phyloP scores from a whole-genome alignment of 83 land plant genomes.

The Thuja plicata region DNA sequence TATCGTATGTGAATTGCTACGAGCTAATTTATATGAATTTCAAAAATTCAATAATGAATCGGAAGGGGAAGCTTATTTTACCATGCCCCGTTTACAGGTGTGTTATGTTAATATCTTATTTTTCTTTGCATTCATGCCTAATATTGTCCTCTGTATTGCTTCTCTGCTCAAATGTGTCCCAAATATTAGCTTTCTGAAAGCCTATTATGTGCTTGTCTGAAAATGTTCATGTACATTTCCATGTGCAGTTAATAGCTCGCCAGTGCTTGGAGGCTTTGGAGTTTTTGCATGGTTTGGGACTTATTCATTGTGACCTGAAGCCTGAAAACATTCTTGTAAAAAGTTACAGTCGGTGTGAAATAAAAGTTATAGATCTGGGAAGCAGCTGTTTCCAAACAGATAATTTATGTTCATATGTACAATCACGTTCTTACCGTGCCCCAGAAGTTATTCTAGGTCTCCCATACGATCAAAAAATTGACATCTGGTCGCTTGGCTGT shows the following conservation, averaged over 20 bases:
- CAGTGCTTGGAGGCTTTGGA: slow-evolving; percentile 79
- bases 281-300: slow-evolving; percentile 64
- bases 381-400: slow-evolving; percentile 77
- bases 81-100: slow-evolving; percentile 72
- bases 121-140: background rate
- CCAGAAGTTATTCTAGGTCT: slow-evolving; percentile 87
- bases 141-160: background rate
- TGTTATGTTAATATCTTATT: background rate
- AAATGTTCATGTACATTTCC: background rate
- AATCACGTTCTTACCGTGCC: slow-evolving; percentile 87
- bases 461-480: slow-evolving; percentile 74
- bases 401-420: slow-evolving; percentile 76
- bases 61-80: slow-evolving; percentile 68
- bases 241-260: slow-evolving; percentile 55
- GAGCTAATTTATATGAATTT: slow-evolving; percentile 86
- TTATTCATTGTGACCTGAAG: slow-evolving; percentile 85
- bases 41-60: slow-evolving; percentile 78
- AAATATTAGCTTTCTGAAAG: slow-evolving; percentile 4
- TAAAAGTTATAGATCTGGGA: slow-evolving; percentile 79
- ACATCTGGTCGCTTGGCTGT: slow-evolving; percentile 87
- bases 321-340: slow-evolving; percentile 82
- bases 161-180: background rate
- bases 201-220: background rate
- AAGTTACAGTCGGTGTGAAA: slow-evolving; percentile 75
- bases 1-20: slow-evolving; percentile 77